Evolutionary conservation across 305 asterid genomes (phyloP), one percentile per base, ranked within the genome.

Genomic region (Solanum hybrid): DNA sequence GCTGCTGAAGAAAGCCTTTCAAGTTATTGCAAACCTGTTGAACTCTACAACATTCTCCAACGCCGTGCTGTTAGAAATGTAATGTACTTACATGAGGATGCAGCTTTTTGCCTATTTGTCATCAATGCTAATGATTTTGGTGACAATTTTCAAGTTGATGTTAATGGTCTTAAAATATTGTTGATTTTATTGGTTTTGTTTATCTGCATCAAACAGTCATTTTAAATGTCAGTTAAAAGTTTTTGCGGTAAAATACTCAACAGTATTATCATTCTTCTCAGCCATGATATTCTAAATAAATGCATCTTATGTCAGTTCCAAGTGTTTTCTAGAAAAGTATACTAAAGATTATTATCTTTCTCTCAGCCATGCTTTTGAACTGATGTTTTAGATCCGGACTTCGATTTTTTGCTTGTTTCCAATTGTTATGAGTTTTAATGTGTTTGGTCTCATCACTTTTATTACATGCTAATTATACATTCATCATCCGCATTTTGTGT

Each of bases 1-100:
- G 98, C 95, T 86, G 99, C 98, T 19, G 99, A 97, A 93, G 99
- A 96, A 93, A 96, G 99, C 94, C 98, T 98, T 76, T 94, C 99
- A 79, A 92, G 90, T 87, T 98, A 96, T 91, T 96, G 99, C 97
- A 98, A 98, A 94, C 99, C 99, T 66, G 99, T 98, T 88, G 99
- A 98, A 73, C 90, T 96, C 80, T 98, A 98, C 93, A 98, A 98
- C 92, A 96, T 98, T 89, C 95, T 98, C 90, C 98, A 96, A 92
- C 98, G 99, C 69, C 98, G 99, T 36, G 95, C 98, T 78, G 91
- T 92, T 90, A 92, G 92, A 92, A 95, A 96, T 93, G 99, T 97
- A 93, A 76, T 45, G 32, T 76, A 6, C 45, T 88, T 87, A 37
- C 4, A 3, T 13, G 86, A 38, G 36, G 35, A 84, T 24, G 17